A percentile compares a stretch with the other conserved stretches of the same genome.
Evolutionary conservation across 176 grass and related monocot genomes (phyloP).

Genomic region (Thinopyrum elongatum): DNA sequence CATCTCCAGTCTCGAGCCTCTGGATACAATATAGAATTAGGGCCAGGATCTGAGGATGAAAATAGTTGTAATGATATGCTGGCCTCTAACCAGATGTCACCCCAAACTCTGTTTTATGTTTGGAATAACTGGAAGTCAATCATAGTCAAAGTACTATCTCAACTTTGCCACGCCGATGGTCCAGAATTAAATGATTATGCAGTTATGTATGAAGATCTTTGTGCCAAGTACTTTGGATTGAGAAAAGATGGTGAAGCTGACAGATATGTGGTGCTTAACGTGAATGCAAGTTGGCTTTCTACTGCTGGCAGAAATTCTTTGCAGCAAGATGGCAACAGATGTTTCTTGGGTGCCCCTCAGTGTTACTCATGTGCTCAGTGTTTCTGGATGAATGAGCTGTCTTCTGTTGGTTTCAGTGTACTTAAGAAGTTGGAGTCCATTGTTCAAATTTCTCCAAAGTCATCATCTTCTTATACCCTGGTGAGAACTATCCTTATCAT

Average conservation of each 20-base stretch:
- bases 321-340: constrained; percentile 19
- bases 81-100: constrained; percentile 33
- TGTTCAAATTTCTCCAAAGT: constrained; percentile 14
- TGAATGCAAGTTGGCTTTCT: constrained; percentile 55
- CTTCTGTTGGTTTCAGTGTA: constrained; percentile 50
- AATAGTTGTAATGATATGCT: constrained; percentile 25
- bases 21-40: constrained; percentile 33
- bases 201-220: constrained; percentile 46
- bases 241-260: not conserved
- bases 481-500: not conserved
- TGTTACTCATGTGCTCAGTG: constrained; percentile 38
- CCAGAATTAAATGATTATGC: not conserved
- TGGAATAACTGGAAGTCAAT: constrained; percentile 33
- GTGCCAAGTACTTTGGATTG: constrained; percentile 54
- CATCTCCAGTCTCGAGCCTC: constrained; percentile 37
- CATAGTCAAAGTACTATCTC: constrained; percentile 26
- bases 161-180: constrained; percentile 6
- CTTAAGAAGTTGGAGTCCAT: constrained; percentile 53
- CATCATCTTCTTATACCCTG: constrained; percentile 10
- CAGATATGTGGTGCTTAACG: constrained; percentile 43
- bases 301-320: constrained; percentile 29
- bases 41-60: constrained; percentile 21
- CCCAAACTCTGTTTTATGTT: constrained; percentile 43
- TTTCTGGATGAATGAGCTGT: constrained; percentile 59
- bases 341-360: constrained; percentile 21